phyloP scores from a whole-genome alignment of 2,329 filamentous ascomycete species.

The Hypoxylon sp. region DNA sequence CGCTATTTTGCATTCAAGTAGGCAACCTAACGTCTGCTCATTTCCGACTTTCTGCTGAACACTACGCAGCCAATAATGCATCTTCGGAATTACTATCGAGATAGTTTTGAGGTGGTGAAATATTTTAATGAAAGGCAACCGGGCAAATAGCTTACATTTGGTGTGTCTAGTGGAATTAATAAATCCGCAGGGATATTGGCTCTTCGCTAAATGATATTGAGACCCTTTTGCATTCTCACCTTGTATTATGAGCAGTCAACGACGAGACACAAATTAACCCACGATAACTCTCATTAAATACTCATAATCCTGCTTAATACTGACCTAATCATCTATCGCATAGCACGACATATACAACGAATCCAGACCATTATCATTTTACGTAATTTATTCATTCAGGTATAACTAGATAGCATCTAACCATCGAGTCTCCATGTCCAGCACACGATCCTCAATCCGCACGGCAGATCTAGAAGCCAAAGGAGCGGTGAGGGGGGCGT shows the following conservation, averaged over 20 bases:
- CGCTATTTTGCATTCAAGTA: conserved; percentile 23
- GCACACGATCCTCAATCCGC: not conserved
- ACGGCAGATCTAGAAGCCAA: conserved; percentile 36
- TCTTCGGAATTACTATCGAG: conserved; percentile 3
- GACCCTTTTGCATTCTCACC: too few species aligned
- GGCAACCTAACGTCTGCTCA: conserved; percentile 26
- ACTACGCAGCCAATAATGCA: conserved; percentile 24
- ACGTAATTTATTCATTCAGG: conserved; percentile 21
- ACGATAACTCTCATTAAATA: too few species aligned
- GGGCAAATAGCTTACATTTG: too few species aligned
- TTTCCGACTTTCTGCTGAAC: conserved; percentile 29
- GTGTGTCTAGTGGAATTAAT: conserved; percentile 19
- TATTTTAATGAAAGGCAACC: too few species aligned
- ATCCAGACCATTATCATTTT: not conserved
- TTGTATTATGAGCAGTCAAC: too few species aligned
- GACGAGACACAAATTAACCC: too few species aligned
- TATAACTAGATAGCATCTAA: conserved; percentile 2
- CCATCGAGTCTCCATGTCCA: not conserved
- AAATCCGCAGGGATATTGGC: not conserved
- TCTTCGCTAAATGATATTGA: not conserved
- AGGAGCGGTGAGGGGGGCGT: conserved; percentile 25
- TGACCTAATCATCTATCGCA: too few species aligned
- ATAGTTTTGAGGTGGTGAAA: conserved; percentile 11
- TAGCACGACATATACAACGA: too few species aligned
- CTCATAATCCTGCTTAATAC: too few species aligned